Conservation (phyloP, 208 protist genomes). For the Trypanosoma grayi region DNA sequence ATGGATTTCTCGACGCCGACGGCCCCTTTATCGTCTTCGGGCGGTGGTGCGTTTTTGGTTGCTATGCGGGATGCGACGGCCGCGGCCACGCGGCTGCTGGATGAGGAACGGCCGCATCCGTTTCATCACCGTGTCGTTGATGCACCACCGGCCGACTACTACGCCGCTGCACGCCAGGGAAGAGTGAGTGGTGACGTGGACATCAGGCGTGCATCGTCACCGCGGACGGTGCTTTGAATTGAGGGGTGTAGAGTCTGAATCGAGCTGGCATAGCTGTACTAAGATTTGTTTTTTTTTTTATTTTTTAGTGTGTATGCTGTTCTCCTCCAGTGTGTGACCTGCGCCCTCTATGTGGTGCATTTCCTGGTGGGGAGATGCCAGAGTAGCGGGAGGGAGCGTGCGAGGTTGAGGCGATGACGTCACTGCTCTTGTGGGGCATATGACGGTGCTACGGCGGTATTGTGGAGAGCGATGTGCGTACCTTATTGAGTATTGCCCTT, state of each 20-base stretch:
- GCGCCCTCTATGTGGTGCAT: background rate
- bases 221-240: background rate
- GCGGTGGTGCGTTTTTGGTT: conserved; percentile 2
- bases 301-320: background rate
- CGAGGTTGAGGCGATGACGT: too few relatives aligned
- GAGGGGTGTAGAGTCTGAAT: background rate
- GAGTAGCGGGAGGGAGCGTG: background rate
- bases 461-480: too few relatives aligned
- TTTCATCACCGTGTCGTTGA: background rate
- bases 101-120: background rate
- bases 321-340: background rate
- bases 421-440: background rate
- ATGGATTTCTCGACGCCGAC: background rate
- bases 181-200: background rate
- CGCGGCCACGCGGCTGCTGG: background rate
- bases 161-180: background rate
- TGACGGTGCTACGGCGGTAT: too few relatives aligned
- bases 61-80: conserved; percentile 4
- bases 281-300: background rate
- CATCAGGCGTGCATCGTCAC: background rate
- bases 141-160: background rate
- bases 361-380: background rate
- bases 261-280: background rate
- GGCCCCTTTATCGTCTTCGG: background rate
- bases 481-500: too few relatives aligned